Percentiles rank a stretch among this genome's conserved stretches.
Conservation (phyloP, 2,329 filamentous ascomycete species). For the Nectriaceae sp. region DNA sequence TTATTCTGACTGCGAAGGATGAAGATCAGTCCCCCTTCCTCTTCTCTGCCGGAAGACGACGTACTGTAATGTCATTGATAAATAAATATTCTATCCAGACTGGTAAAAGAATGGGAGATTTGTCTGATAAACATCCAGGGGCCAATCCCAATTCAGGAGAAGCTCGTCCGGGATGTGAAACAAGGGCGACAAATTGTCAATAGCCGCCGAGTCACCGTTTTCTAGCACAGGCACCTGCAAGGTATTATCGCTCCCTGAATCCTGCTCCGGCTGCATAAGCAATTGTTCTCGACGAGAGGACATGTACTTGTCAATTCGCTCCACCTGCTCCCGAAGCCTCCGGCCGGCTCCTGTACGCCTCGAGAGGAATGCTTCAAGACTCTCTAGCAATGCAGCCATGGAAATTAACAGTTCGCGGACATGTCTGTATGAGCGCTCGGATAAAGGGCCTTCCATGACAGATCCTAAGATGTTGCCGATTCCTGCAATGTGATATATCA, state of each 20-base stretch:
- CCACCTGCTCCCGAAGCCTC: conserved; percentile 23
- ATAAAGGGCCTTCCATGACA: conserved; percentile 34
- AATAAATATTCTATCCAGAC: background rate
- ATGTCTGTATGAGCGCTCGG: conserved; percentile 27
- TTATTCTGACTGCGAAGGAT: background rate
- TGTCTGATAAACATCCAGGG: background rate
- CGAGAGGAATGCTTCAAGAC: conserved; percentile 23
- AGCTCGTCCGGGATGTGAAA: background rate
- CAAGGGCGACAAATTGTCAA: background rate
- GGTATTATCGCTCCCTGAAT: no score
- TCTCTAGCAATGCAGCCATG: conserved; percentile 34
- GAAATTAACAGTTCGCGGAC: conserved; percentile 32
- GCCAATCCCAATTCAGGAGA: background rate
- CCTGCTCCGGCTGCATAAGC: background rate
- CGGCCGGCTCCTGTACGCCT: conserved; percentile 22
- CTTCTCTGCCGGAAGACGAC: background rate
- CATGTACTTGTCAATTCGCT: conserved; percentile 28
- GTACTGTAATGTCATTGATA: background rate
- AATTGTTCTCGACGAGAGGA: no score
- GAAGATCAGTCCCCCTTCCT: background rate
- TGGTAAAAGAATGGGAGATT: background rate
- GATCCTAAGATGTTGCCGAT: conserved; percentile 38
- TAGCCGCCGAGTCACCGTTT: background rate
- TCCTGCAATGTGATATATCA: conserved; percentile 35
- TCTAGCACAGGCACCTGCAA: background rate